Conservation (phyloP, 306 rosid species). For the Mimosa pudica region DNA sequence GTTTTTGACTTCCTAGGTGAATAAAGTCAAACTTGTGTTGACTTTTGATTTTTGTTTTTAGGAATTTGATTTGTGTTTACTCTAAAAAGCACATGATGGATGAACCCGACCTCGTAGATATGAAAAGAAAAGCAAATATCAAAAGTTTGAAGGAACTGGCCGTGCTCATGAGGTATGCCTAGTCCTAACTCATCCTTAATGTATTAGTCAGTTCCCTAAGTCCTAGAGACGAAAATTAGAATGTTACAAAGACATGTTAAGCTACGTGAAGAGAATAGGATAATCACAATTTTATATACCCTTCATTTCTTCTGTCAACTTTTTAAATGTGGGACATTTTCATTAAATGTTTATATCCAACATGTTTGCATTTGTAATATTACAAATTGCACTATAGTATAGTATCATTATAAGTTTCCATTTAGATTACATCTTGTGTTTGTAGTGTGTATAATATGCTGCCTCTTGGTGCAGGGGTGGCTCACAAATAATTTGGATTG, state of each 20-base stretch:
- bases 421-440: background rate
- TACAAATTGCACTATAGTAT: background rate
- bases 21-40: background rate
- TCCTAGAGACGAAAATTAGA: background rate
- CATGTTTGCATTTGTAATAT: too few species aligned
- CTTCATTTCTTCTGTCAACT: background rate
- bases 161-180: background rate
- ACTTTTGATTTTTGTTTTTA: background rate
- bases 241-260: background rate
- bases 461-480: background rate
- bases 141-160: conserved; percentile 9
- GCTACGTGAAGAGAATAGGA: background rate
- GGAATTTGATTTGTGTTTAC: conserved; percentile 10
- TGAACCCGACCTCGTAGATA: background rate
- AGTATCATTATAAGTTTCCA: background rate
- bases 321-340: too few species aligned
- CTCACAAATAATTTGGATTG: background rate
- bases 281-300: background rate
- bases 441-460: background rate
- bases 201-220: background rate
- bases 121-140: conserved; percentile 4
- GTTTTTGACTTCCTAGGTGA: background rate
- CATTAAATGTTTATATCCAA: too few species aligned
- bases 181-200: background rate
- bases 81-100: conserved; percentile 15